Evolutionary conservation across 495 filamentous ascomycete genomes (phyloP), one percentile per base, ranked within the genome.

Genomic region (Paragyromitra xinjiangensis): DNA sequence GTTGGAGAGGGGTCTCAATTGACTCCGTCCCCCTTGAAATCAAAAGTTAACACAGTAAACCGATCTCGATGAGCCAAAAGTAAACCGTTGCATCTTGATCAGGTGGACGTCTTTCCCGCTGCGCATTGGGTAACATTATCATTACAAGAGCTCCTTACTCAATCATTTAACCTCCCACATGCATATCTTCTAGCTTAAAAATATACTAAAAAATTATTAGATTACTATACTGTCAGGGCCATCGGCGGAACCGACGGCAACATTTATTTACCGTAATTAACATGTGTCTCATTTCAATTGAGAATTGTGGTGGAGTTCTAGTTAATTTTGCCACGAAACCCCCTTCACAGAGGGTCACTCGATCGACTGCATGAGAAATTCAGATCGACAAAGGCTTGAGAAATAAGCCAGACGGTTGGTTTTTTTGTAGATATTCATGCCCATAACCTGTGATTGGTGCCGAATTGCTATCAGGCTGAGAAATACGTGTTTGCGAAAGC

Each of bases 1-100:
- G 29, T 74, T n/a, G 37, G 70, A 64, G 64, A 73, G 50, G 48
- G 44, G 59, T 29, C 48, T 42, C 42, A 68, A 68, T 65, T 68
- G 26, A 42, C 22, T 1, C 24, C 22, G 2, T 26, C 12, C 67
- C n/a, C 37, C 29, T 45, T 19, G 59, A 37, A 40, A 37, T 22
- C 34, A 14, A 9, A 45, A 34, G 12, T 55, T 22, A 55, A 16
- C 50, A n/a, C 19, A 14, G 34, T 37, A 16, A 37, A 19, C 29
- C 3, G 6, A 40, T 59, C 56, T 45, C 22, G 24, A 59, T 34
- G 39, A 69, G 56, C n/a, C 19, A 44, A 37, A 34, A 61, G 56
- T 34, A 39, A 61, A 37, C 12, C n/a, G 2, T 37, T 53, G n/a
- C n/a, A 19, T 53, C 16, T 19, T 53, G n/a, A 24, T 22, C 19